A percentile compares a stretch with the other conserved stretches of the same genome.
Evolutionary conservation across 306 rosid species (phyloP).

Genomic region (Spatholobus suberectus): DNA sequence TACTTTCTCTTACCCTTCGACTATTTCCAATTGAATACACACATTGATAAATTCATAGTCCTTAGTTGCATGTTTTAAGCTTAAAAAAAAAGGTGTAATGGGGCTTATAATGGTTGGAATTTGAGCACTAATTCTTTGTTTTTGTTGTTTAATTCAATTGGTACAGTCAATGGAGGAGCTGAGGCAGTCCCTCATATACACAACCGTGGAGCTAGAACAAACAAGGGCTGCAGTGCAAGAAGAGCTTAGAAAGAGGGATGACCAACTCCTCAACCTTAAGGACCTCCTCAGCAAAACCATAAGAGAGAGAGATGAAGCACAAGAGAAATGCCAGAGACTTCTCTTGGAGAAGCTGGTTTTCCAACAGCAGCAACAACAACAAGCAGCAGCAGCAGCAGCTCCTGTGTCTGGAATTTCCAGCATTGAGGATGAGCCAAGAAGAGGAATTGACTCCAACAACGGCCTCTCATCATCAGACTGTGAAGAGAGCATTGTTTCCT

Average conservation of each 20-base stretch:
- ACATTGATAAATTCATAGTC: neutral
- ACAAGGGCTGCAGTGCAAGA: conserved; percentile 73
- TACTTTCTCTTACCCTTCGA: conserved; percentile 8
- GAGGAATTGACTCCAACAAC: conserved; percentile 78
- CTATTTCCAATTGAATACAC: neutral
- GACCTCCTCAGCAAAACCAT: conserved; percentile 72
- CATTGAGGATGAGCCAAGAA: conserved; percentile 91
- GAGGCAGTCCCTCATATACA: conserved; percentile 65
- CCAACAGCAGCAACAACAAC: conserved; percentile 54
- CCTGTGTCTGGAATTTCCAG: conserved; percentile 89
- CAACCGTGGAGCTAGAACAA: conserved; percentile 87
- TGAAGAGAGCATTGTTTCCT: conserved; percentile 98
- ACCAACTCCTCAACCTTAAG: conserved; percentile 66
- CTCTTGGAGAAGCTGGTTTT: conserved; percentile 65
- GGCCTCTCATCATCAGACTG: conserved; percentile 89
- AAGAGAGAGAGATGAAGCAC: conserved; percentile 86
- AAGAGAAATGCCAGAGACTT: conserved; percentile 67
- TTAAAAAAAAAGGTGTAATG: conserved; percentile 32
- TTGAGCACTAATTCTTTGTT: conserved; percentile 35
- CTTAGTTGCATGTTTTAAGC: conserved; percentile 2
- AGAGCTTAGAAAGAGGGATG: conserved; percentile 84
- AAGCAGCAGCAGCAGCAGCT: conserved; percentile 48
- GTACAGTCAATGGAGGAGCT: conserved; percentile 83
- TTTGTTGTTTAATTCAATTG: neutral
- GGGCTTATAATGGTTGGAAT: conserved; percentile 28